These are phyloP conservation scores for Nidularia sp. DNA, from an alignment of 768 basidiomycete species.

Conservation along the genomic window DNA sequence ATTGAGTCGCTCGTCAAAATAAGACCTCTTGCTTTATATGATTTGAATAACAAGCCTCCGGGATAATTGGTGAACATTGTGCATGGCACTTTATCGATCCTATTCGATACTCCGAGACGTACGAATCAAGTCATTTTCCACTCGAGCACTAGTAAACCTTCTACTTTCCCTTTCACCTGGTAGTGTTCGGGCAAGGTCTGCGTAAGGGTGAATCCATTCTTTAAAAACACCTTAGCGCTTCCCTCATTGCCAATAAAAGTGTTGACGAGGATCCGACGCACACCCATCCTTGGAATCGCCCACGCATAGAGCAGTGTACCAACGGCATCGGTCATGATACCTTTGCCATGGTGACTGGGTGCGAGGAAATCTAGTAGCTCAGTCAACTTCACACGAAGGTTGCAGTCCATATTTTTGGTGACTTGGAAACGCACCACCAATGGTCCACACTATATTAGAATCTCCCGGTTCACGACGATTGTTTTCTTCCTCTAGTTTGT, in stretches of 20 bases:
- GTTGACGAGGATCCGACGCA: conserved; percentile 34
- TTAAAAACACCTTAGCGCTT: conserved; percentile 60
- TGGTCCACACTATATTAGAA: conserved; percentile 38
- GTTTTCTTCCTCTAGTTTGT: conserved; percentile 32
- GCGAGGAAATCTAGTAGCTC: conserved; percentile 19
- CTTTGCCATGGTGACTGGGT: conserved; percentile 18
- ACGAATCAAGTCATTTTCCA: conserved; percentile 18
- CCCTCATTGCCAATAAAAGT: conserved; percentile 50
- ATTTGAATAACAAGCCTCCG: too few relatives aligned
- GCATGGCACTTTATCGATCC: too few relatives aligned
- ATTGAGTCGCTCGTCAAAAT: too few relatives aligned
- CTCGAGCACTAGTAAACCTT: conserved; percentile 29
- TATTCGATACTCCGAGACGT: too few relatives aligned
- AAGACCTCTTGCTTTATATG: too few relatives aligned
- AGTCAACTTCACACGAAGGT: too few relatives aligned
- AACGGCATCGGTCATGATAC: conserved; percentile 64
- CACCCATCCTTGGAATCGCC: conserved; percentile 61
- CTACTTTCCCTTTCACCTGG: conserved; percentile 28
- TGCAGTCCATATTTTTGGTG: neutral
- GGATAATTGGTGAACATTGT: too few relatives aligned
- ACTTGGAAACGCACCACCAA: conserved; percentile 16
- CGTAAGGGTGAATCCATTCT: conserved; percentile 52
- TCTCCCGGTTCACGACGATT: conserved; percentile 37
- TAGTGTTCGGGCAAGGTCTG: conserved; percentile 34
- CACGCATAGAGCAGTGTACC: conserved; percentile 48